Conservation (phyloP, 208 protist species). For the Trypanosoma vivax region DNA sequence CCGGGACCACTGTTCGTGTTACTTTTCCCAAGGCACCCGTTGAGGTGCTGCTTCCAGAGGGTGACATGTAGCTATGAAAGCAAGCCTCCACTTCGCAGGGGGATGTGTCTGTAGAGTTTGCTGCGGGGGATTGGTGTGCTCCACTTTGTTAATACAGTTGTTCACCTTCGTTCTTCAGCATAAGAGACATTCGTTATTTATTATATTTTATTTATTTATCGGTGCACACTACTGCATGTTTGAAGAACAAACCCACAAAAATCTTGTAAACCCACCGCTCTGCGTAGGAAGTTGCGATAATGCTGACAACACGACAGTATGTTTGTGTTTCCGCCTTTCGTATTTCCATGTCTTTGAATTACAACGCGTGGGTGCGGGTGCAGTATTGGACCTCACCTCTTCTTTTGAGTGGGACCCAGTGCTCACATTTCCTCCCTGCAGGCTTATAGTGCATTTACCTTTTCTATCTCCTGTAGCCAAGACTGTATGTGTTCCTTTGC, state of each 20-base stretch:
- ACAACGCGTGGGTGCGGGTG: not conserved
- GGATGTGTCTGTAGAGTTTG: too few species aligned
- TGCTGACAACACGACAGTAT: not conserved
- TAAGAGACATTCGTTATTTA: too few species aligned
- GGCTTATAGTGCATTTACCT: not conserved
- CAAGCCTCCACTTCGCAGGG: not conserved
- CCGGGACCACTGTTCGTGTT: slow-evolving; percentile 73
- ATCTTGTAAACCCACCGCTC: too few species aligned
- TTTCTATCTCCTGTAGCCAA: not conserved
- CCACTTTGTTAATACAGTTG: too few species aligned
- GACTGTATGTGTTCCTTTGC: not conserved
- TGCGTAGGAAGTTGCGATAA: not conserved
- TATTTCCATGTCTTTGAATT: not conserved
- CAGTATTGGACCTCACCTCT: not conserved
- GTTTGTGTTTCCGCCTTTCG: not conserved
- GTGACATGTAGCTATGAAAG: not conserved
- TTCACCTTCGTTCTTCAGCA: too few species aligned
- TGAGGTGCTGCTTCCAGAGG: slow-evolving; percentile 46
- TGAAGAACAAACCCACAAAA: too few species aligned
- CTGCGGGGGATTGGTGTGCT: too few species aligned
- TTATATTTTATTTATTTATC: too few species aligned
- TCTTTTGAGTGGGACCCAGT: not conserved
- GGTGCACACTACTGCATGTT: too few species aligned
- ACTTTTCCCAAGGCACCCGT: slow-evolving; percentile 65
- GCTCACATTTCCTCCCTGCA: not conserved